Percentiles rank a stretch among this genome's conserved stretches.
Conservation (phyloP, 1,284 basidiomycete species). For the Ganoderma multipileum region DNA sequence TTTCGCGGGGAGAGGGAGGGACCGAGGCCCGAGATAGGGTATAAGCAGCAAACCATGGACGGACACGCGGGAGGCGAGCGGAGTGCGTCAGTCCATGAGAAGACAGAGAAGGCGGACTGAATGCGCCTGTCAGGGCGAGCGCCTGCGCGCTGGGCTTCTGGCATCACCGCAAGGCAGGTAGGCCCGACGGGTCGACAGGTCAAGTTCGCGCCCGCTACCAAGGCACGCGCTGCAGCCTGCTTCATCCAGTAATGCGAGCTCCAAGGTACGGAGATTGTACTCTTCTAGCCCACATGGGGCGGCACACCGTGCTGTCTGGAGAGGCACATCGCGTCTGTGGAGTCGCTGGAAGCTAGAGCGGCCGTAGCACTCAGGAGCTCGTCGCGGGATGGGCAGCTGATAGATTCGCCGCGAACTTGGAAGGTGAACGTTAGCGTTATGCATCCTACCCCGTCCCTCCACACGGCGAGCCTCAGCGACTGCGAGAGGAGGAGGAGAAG, state of each 20-base stretch:
- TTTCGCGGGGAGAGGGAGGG: neutral
- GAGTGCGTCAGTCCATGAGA: slow-evolving; percentile 5
- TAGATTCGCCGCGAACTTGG: neutral
- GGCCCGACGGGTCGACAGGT: neutral
- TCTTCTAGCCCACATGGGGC: slow-evolving; percentile 4
- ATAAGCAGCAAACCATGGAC: slow-evolving; percentile 12
- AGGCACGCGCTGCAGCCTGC: slow-evolving; percentile 2
- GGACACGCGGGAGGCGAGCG: slow-evolving; percentile 10
- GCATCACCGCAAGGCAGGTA: slow-evolving; percentile 7
- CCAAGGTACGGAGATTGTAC: slow-evolving; percentile 9
- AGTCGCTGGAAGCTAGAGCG: slow-evolving; percentile 7
- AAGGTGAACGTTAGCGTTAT: neutral
- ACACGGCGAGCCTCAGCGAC: neutral
- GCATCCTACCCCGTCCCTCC: neutral
- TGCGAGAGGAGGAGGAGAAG: neutral
- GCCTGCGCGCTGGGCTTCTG: slow-evolving; percentile 3
- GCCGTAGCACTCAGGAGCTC: neutral
- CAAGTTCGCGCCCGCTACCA: slow-evolving; percentile 4
- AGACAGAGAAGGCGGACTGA: slow-evolving; percentile 8
- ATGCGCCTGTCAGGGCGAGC: slow-evolving; percentile 1
- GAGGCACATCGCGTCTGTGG: slow-evolving; percentile 4
- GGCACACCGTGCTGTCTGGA: neutral
- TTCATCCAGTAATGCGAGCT: neutral
- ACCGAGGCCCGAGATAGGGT: slow-evolving; percentile 8
- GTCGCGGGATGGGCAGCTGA: neutral